Conservation (phyloP, 139 green algal species). For the Zygnema cylindricum region DNA sequence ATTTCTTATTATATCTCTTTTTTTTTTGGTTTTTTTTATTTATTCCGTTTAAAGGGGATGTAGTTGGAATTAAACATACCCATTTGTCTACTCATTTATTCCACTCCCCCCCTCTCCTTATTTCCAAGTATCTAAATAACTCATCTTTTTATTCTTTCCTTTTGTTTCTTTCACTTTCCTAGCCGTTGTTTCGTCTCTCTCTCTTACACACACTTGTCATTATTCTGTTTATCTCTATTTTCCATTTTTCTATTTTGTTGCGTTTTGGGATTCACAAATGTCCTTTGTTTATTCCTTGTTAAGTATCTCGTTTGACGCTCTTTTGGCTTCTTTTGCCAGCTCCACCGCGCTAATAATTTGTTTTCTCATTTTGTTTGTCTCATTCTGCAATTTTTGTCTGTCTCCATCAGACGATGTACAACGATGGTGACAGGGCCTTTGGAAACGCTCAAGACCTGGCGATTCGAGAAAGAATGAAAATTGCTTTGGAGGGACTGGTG, state of each 20-base stretch:
- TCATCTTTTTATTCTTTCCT: no score
- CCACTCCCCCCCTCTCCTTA: not conserved
- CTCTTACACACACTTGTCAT: not conserved
- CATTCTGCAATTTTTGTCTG: constrained; percentile 2
- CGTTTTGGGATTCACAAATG: not conserved
- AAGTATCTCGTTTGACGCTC: not conserved
- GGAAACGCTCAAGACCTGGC: constrained; percentile 86
- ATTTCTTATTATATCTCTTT: not conserved
- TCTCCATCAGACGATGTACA: constrained; percentile 80
- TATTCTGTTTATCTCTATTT: not conserved
- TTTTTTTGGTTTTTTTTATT: not conserved
- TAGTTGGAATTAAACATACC: no score
- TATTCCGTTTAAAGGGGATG: no score
- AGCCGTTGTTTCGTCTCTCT: not conserved
- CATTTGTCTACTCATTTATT: not conserved
- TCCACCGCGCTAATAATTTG: not conserved
- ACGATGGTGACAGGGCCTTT: constrained; percentile 89
- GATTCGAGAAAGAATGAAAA: constrained; percentile 79
- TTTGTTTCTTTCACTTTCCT: not conserved
- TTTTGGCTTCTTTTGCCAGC: no score
- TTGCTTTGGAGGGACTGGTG: constrained; percentile 91
- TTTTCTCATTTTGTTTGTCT: not conserved
- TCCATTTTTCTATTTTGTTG: not conserved
- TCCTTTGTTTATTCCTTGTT: not conserved
- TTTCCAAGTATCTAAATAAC: no score